These are phyloP conservation scores for Zychaea mexicana DNA, from an alignment of 371 early-diverging fungal genomes.

Conservation along the genomic window DNA sequence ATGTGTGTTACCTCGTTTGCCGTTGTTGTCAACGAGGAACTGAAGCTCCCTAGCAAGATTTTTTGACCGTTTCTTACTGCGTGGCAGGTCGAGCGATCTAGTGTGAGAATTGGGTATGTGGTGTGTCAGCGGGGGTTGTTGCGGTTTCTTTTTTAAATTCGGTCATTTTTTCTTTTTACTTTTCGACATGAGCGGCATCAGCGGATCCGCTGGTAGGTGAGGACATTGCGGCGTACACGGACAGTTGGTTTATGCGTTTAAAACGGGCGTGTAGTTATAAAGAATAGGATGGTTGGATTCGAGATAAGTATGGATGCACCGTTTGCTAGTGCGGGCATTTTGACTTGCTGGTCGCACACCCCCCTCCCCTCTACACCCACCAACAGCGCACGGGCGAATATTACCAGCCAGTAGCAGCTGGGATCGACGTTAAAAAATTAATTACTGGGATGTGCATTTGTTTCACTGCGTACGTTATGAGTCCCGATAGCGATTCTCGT, in stretches of 20 bases:
- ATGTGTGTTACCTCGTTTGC: constrained; percentile 33
- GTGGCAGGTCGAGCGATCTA: background rate
- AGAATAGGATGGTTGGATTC: constrained; percentile 7
- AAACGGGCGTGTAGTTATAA: background rate
- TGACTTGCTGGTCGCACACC: no score
- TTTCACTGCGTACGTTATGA: no score
- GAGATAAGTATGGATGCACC: background rate
- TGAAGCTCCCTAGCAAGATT: constrained; percentile 38
- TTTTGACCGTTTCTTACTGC: constrained; percentile 24
- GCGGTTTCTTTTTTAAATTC: background rate
- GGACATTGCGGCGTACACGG: background rate
- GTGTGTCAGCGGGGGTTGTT: background rate
- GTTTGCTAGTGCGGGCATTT: background rate
- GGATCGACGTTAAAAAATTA: no score
- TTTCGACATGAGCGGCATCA: background rate
- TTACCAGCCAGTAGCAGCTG: no score
- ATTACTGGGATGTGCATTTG: no score
- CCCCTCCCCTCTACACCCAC: no score
- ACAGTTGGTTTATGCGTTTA: background rate
- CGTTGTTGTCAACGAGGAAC: constrained; percentile 38
- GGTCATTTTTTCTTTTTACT: background rate
- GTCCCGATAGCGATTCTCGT: no score
- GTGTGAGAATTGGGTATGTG: background rate
- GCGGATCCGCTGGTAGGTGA: background rate
- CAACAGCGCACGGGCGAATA: no score